Conservation (phyloP, 768 basidiomycete genomes). For the Russula emetica region DNA sequence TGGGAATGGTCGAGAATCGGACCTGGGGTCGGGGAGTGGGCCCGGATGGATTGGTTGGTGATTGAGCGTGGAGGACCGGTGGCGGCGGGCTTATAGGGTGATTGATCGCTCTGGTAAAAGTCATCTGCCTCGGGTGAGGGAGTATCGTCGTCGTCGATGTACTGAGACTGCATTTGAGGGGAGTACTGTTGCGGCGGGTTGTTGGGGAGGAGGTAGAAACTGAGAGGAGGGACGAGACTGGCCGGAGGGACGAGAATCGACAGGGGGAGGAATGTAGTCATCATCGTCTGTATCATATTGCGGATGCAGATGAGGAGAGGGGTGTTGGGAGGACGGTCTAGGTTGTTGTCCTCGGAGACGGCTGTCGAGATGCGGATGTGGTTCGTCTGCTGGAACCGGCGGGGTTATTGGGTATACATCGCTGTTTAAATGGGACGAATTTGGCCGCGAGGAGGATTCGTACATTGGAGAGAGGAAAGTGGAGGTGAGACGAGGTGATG, state of each 20-base stretch:
- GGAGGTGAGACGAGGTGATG: slow-evolving; percentile 30
- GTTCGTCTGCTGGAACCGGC: not conserved
- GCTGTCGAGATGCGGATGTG: not conserved
- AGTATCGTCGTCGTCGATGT: slow-evolving; percentile 24
- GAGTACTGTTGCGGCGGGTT: slow-evolving; percentile 15
- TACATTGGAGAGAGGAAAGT: slow-evolving; percentile 26
- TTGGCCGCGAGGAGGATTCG: slow-evolving; percentile 15
- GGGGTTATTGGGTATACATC: not conserved
- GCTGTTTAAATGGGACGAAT: slow-evolving; percentile 19
- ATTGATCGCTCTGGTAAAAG: slow-evolving; percentile 26
- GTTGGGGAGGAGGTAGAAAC: slow-evolving; percentile 5
- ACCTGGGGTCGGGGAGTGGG: slow-evolving; percentile 61
- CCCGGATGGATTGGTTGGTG: slow-evolving; percentile 54
- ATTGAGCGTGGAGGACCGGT: slow-evolving; percentile 35
- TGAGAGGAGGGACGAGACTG: slow-evolving; percentile 23
- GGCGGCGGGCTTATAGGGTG: not conserved
- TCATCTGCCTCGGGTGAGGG: slow-evolving; percentile 26
- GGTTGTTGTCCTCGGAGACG: slow-evolving; percentile 8
- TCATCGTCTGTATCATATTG: slow-evolving; percentile 19
- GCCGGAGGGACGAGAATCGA: slow-evolving; percentile 19
- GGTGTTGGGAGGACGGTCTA: slow-evolving; percentile 10
- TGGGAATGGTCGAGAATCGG: slow-evolving; percentile 88
- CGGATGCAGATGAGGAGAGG: slow-evolving; percentile 8
- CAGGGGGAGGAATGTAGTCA: not conserved
- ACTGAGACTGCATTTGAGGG: slow-evolving; percentile 22